Percentiles rank a stretch among this genome's conserved stretches.
Conservation (phyloP, 306 rosid genomes). For the Dalbergia cultrata region DNA sequence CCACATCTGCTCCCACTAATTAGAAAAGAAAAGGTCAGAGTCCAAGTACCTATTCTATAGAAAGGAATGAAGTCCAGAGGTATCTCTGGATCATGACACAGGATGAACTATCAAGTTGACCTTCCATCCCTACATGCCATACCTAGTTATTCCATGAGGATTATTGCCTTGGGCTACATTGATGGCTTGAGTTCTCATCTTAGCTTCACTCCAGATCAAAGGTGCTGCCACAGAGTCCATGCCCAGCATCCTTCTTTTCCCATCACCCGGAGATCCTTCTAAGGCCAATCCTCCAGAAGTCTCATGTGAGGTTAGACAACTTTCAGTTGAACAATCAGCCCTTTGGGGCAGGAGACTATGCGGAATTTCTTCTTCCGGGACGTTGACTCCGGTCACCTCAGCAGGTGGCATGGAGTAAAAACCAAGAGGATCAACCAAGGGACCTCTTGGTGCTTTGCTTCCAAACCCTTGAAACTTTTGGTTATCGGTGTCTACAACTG, state of each 20-base stretch:
- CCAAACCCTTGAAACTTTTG: conserved; percentile 73
- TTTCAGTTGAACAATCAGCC: conserved; percentile 96
- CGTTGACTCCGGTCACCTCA: conserved; percentile 59
- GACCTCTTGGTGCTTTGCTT: conserved; percentile 63
- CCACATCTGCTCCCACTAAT: conserved; percentile 53
- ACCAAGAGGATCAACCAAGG: conserved; percentile 74
- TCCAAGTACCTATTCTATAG: conserved; percentile 40
- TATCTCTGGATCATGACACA: conserved; percentile 37
- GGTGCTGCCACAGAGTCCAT: conserved; percentile 70
- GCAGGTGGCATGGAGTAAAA: conserved; percentile 70
- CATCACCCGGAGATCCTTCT: conserved; percentile 77
- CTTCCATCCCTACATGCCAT: conserved; percentile 67
- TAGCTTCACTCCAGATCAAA: conserved; percentile 81
- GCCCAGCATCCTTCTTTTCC: conserved; percentile 66
- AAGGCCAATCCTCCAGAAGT: conserved; percentile 78
- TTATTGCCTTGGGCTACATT: conserved; percentile 68
- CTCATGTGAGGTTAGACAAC: conserved; percentile 94
- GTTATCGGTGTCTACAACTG: conserved; percentile 69
- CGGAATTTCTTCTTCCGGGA: conserved; percentile 66
- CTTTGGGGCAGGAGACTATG: conserved; percentile 63
- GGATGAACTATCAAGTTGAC: conserved; percentile 46
- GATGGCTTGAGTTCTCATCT: conserved; percentile 75
- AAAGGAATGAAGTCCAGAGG: conserved; percentile 46
- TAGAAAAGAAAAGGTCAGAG: conserved; percentile 44
- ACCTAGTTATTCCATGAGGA: conserved; percentile 67